Evolutionary conservation across 1,139 yeast species (phyloP), one percentile per base, ranked within the genome.

Genomic region (Pichia cactophila): DNA sequence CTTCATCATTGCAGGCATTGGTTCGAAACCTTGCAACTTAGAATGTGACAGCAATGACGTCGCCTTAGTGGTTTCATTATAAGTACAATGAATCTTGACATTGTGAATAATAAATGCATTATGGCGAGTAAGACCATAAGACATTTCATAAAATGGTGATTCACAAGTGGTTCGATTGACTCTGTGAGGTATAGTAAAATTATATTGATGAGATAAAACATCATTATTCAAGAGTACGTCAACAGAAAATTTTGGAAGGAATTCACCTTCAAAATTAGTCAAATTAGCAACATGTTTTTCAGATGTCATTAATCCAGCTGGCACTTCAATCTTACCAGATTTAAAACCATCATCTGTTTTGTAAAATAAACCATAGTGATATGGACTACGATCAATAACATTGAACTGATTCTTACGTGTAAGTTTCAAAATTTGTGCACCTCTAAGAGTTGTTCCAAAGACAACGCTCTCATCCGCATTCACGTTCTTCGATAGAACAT

Each of bases 401-500:
- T 72, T 70, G 48, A 88, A 73, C 43, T 78, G 81, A 58, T 78
- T 81, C 10, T 84, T 73, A 57, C 80, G 78, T 63, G 82, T 83
- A 57, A 78, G 74, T 43, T 77, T 74, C 31, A 83, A 76, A 26
- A 81, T 62, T 17, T 73, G 77, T 47, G 89, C 85, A 14, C 94
- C 98, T 55, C 89, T 77, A 44, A 86, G 70, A 14, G 96, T 81
- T 6, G 95, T 81, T 48, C 99, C 99, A 61, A 87, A 73, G 14
- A 89, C 96, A 52, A 88, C 89, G 52, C 97, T 82, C 68, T 92
- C 99, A 68, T 92, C 99, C 0, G 98, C 94, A 65, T 92, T 92
- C 45, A 94, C 95, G 50, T 84, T 87, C 65, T 84, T 89, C n/a
- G 96, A 76, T 45, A 94, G 72, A 49, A 73, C 70, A 7, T 54